Percentiles rank a stretch among this genome's conserved stretches.
Conservation (phyloP, 2,329 filamentous ascomycete genomes). For the Tolypocladium amazonense region DNA sequence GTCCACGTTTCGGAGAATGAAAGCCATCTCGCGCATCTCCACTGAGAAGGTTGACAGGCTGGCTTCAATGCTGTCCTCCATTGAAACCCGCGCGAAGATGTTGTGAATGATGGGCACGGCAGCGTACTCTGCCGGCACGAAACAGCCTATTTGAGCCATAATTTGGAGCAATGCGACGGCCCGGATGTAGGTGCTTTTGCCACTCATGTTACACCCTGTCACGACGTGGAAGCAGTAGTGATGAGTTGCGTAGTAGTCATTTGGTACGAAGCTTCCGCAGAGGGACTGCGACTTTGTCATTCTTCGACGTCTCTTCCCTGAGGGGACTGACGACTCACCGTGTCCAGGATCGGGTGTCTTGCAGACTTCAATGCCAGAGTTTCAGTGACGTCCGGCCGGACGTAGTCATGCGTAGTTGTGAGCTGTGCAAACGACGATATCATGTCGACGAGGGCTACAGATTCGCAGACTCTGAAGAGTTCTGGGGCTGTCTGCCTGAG, state of each 20-base stretch:
- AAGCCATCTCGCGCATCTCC: conserved; percentile 94
- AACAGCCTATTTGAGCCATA: conserved; percentile 90
- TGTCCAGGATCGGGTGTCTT: conserved; percentile 71
- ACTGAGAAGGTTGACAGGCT: conserved; percentile 90
- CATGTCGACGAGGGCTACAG: conserved; percentile 82
- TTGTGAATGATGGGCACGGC: conserved; percentile 71
- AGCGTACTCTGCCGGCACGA: conserved; percentile 78
- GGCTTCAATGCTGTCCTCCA: conserved; percentile 78
- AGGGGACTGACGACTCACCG: conserved; percentile 23
- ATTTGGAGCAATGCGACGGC: conserved; percentile 74
- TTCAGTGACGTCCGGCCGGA: conserved; percentile 56
- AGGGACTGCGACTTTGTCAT: conserved; percentile 36
- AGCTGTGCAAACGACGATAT: conserved; percentile 66
- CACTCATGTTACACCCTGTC: conserved; percentile 96
- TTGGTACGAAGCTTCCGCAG: conserved; percentile 63
- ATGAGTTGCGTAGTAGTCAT: conserved; percentile 77
- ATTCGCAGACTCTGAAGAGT: conserved; percentile 78
- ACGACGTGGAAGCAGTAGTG: conserved; percentile 84
- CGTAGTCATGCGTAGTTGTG: conserved; percentile 48
- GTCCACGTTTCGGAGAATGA: conserved; percentile 78
- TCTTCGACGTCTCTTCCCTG: conserved; percentile 2
- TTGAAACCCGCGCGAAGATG: conserved; percentile 78
- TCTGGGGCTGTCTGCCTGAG: conserved; percentile 61
- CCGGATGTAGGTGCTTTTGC: conserved; percentile 91
- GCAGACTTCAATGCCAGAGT: conserved; percentile 64